Evolutionary conservation across 2,329 filamentous ascomycete genomes (phyloP), one percentile per base, ranked within the genome.

Genomic region (Fusarium chuoi): DNA sequence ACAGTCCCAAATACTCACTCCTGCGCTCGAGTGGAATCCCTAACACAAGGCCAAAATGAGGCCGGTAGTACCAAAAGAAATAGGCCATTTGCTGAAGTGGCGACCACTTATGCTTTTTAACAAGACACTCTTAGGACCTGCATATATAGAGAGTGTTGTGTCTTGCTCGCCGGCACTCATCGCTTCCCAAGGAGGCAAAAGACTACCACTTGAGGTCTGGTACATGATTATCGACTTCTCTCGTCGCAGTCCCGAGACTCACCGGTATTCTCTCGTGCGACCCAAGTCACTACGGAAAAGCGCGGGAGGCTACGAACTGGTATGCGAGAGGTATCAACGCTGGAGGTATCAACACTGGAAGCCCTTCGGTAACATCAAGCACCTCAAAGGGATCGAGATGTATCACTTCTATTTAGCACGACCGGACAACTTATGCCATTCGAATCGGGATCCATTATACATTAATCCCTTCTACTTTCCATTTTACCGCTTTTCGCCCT

Each of bases 171-270:
- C 52, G 2, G 1, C 4, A 1, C 8, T 49, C 6, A 26, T 70
- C 9, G 36, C 46, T 17, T 45, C 35, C 17, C 39, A 41, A 15
- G n/a, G 9, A 9, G 59, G 33, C 8, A 70, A 49, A 30, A 8
- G 7, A 26, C 42, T 70, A 0, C 52, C 67, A 3, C 26, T 54
- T 4, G 65, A 70, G 42, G 4, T 70, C n/a, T 70, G 65, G 60
- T 0, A 36, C 8, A 30, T 26, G 6, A 65, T 70, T 10, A 20
- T 65, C 12, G 22, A 41, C 14, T 41, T 56, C 13, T 22, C 57
- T 0, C 18, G 14, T 1, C 5, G 14, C 5, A n/a, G 3, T 4
- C 4, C 22, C 1, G 10, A 41, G 3, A 3, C 3, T 2, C 30
- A 70, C 20, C 9, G 10, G 1, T 52, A 46, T 20, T 18, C 22